These are phyloP conservation scores for Pyrenophora seminiperda DNA, from an alignment of 2,329 filamentous ascomycete genomes.

Conservation along the genomic window DNA sequence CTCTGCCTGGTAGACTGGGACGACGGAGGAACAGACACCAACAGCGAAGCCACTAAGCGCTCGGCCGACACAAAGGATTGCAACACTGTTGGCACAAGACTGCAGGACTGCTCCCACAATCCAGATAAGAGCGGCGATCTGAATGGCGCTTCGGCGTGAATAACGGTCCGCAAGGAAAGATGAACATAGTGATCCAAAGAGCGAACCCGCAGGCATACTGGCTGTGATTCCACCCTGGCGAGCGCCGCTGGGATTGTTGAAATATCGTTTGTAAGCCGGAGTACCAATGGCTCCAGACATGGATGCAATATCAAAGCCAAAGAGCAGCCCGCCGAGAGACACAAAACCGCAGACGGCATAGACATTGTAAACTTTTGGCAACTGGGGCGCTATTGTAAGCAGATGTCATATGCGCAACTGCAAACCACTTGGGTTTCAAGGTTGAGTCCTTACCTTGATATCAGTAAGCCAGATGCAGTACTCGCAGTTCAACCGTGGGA, in stretches of 20 bases:
- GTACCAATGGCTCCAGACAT: conserved; percentile 49
- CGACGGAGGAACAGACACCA: conserved; percentile 87
- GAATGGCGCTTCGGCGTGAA: conserved; percentile 52
- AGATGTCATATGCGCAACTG: too few species aligned
- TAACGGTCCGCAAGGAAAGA: conserved; percentile 55
- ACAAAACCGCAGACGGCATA: conserved; percentile 61
- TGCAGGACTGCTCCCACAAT: conserved; percentile 53
- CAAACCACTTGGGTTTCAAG: too few species aligned
- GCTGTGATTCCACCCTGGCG: conserved; percentile 53
- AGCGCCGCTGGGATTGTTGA: conserved; percentile 40
- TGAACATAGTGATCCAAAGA: conserved; percentile 53
- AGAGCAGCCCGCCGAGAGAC: conserved; percentile 57
- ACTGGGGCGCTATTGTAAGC: conserved; percentile 19
- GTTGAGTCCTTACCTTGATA: conserved; percentile 27
- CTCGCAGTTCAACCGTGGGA: conserved; percentile 51
- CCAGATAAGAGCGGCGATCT: conserved; percentile 54
- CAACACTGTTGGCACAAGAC: conserved; percentile 46
- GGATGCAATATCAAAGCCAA: conserved; percentile 49
- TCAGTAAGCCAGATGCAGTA: conserved; percentile 57
- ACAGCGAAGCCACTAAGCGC: conserved; percentile 85
- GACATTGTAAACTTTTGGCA: conserved; percentile 51
- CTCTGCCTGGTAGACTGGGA: conserved; percentile 92
- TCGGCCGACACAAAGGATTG: conserved; percentile 59
- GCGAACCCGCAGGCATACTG: conserved; percentile 57
- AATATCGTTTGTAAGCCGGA: conserved; percentile 47